These are phyloP conservation scores for Mayamaea pseudoterrestris DNA, from an alignment of 108 stramenopile genomes.

Conservation along the genomic window DNA sequence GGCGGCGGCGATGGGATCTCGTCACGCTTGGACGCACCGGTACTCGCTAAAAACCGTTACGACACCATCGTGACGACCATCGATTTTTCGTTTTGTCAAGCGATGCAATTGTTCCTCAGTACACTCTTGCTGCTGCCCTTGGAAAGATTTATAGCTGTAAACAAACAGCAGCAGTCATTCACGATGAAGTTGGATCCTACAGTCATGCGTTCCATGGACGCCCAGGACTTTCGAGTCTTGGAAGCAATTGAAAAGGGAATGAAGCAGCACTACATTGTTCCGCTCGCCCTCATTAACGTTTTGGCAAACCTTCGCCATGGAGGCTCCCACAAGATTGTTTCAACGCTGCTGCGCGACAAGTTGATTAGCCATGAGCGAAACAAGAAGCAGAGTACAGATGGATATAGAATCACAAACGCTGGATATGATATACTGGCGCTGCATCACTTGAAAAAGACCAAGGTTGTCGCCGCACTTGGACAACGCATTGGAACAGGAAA, in stretches of 20 bases:
- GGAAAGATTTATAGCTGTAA: too few species aligned
- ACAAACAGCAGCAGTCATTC: too few species aligned
- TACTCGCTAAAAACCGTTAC: too few species aligned
- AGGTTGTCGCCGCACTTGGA: constrained; percentile 79
- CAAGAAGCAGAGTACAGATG: constrained; percentile 73
- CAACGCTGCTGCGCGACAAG: constrained; percentile 84
- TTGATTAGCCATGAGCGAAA: constrained; percentile 79
- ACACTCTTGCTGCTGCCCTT: too few species aligned
- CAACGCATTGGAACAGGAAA: constrained; percentile 98
- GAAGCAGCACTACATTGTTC: constrained; percentile 90
- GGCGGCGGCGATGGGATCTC: too few species aligned
- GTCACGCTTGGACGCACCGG: too few species aligned
- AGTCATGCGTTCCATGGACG: constrained; percentile 77
- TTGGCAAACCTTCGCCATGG: constrained; percentile 92
- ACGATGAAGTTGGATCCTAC: constrained; percentile 86
- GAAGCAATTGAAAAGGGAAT: constrained; percentile 96
- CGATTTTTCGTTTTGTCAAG: too few species aligned
- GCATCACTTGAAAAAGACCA: constrained; percentile 63
- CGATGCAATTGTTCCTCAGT: too few species aligned
- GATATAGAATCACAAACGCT: constrained; percentile 91
- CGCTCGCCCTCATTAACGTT: constrained; percentile 73
- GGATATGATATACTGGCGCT: constrained; percentile 98
- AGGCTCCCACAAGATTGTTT: constrained; percentile 84
- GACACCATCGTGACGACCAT: too few species aligned
- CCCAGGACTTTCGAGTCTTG: constrained; percentile 89